Evolutionary conservation across 1,139 yeast species (phyloP), one percentile per base, ranked within the genome.

Genomic region (Debaryomyces psychrophilus): DNA sequence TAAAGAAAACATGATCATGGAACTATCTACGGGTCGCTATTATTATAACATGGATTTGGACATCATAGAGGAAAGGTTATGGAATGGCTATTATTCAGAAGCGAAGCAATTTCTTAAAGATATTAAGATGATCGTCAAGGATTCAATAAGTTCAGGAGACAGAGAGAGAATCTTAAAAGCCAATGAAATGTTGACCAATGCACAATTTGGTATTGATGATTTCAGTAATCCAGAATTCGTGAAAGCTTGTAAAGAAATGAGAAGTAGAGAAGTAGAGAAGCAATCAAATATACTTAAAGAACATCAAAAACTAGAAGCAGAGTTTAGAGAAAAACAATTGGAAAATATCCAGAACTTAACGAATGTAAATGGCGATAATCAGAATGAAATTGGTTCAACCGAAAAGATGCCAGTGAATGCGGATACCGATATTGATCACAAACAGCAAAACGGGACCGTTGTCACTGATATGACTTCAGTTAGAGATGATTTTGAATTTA

Each of bases 1-100:
- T 12, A 74, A 71, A 48, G 64, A 61, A 33, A 83, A 88, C 55
- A 87, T 84, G 93, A 89, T 95, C 53, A 67, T 82, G 26, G 98
- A 95, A 58, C 72, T 82, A 5, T 65, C 82, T 0, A 86, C 96
- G 0, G 96, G 95, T 2, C 81, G 79, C 48, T 77, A 75, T 54
- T 93, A 75, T 61, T 78, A 77, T 68, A 93, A 93, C 57, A 95
- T 93, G 89, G 99, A 93, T 60, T 73, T 95, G 50, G 99, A 93
- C 61, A 85, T 90, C 14, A 82, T 95, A 41, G 99, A 93, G 60
- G 99, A 93, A 60, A 77, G 99, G 48, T 70, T 95, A 46, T 93
- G 99, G 99, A 93, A 93, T 65, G 99, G 99, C 0, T 93, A 71
- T 63, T 93, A 95, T 61, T 85, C 92, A 28, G 97, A 92, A 58